Evolutionary conservation across 441 rosid species (phyloP).

Genomic region (Arabidopsis hybrid): DNA sequence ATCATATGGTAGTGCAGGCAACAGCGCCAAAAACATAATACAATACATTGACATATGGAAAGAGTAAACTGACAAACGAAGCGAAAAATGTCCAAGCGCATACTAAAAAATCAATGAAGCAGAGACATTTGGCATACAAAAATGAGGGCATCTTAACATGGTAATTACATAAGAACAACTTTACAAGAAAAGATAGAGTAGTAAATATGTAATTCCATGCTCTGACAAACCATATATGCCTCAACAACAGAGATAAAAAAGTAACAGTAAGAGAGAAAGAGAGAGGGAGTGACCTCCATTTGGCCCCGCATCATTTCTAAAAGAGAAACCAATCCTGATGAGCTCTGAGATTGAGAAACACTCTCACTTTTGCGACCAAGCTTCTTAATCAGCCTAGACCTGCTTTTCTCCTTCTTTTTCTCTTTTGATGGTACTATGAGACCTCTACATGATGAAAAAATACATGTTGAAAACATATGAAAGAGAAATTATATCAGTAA

Average conservation of each 20-base stretch:
- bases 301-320: conserved; percentile 94
- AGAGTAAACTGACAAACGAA: conserved; percentile 4
- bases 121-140: conserved; percentile 19
- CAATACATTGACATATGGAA: conserved; percentile 21
- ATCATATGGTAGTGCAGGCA: conserved; percentile 20
- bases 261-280: conserved; percentile 20
- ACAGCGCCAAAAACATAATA: conserved; percentile 23
- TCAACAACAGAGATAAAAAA: conserved; percentile 18
- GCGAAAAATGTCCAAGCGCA: conserved; percentile 16
- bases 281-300: conserved; percentile 78
- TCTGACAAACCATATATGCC: conserved; percentile 26
- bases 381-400: conserved; percentile 88
- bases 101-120: conserved; percentile 21
- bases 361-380: conserved; percentile 89
- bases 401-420: conserved; percentile 83
- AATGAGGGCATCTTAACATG: conserved; percentile 19
- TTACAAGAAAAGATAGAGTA: background rate
- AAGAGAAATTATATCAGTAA: conserved; percentile 10
- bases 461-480: conserved; percentile 24
- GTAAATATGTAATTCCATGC: conserved; percentile 12
- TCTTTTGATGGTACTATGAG: conserved; percentile 93
- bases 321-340: conserved; percentile 82
- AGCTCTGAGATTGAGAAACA: conserved; percentile 63
- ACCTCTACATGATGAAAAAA: conserved; percentile 58
- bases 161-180: conserved; percentile 17